These are phyloP conservation scores for Cornus controversa DNA, from an alignment of 148 eudicot species.

Conservation along the genomic window DNA sequence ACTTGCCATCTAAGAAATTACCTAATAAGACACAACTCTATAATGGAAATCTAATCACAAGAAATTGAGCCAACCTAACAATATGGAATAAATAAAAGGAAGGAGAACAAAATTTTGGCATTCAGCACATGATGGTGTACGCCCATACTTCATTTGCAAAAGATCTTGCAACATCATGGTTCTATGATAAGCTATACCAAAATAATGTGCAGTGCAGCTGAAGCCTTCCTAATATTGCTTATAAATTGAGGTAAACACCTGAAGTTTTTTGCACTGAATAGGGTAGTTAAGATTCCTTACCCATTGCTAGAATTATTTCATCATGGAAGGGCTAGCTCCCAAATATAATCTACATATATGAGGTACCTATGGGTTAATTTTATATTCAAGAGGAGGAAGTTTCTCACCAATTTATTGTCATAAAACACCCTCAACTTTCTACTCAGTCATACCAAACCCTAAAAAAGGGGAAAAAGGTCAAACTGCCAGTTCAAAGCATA, in stretches of 20 bases:
- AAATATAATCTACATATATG: no score
- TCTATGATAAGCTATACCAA: neutral
- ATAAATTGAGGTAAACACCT: neutral
- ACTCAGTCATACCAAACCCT: neutral
- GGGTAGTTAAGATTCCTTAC: neutral
- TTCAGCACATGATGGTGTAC: neutral
- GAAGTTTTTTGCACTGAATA: no score
- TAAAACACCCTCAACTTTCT: neutral
- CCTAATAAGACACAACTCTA: no score
- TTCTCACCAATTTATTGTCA: no score
- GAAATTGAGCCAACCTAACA: no score
- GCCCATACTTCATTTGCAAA: neutral
- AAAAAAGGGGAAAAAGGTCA: no score
- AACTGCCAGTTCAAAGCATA: no score
- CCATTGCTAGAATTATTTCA: neutral
- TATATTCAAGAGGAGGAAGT: neutral
- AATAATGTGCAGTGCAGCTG: neutral
- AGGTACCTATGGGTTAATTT: neutral
- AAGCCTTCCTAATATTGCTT: neutral
- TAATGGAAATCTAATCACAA: no score
- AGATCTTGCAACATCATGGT: neutral
- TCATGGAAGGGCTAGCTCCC: no score
- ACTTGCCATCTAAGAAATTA: no score
- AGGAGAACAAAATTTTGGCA: neutral
- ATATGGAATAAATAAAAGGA: neutral